These are phyloP conservation scores for Nicotiana sylvestris DNA, from an alignment of 257 asterid species.

Conservation along the genomic window DNA sequence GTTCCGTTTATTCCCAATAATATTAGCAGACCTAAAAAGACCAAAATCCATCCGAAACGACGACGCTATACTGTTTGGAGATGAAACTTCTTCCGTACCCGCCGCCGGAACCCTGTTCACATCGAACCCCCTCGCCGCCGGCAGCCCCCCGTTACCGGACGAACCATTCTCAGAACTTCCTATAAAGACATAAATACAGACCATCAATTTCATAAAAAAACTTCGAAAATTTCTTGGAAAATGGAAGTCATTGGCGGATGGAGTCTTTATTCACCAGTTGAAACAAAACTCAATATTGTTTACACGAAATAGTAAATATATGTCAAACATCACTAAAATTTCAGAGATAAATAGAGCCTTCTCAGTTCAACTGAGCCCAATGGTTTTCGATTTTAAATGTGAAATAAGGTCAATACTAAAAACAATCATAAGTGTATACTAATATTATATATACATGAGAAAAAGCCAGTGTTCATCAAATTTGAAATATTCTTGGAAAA, in stretches of 20 bases:
- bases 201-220: neutral
- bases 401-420: too few species aligned
- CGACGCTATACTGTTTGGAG: conserved; percentile 61
- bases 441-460: too few species aligned
- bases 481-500: too few species aligned
- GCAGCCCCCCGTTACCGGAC: conserved; percentile 13
- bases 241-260: neutral
- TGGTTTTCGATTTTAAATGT: too few species aligned
- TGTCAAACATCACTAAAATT: too few species aligned
- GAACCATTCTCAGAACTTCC: conserved; percentile 79
- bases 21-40: conserved; percentile 23
- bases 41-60: conserved; percentile 48
- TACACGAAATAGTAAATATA: neutral
- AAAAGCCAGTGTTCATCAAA: too few species aligned
- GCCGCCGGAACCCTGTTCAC: conserved; percentile 38
- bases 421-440: too few species aligned
- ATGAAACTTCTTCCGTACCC: conserved; percentile 51
- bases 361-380: too few species aligned
- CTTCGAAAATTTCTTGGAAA: neutral
- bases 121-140: conserved; percentile 49
- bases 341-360: too few species aligned
- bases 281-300: neutral
- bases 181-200: neutral
- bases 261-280: neutral
- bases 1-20: conserved; percentile 9